Conservation (phyloP, 2,329 filamentous ascomycete genomes). For the Beauveria australis region DNA sequence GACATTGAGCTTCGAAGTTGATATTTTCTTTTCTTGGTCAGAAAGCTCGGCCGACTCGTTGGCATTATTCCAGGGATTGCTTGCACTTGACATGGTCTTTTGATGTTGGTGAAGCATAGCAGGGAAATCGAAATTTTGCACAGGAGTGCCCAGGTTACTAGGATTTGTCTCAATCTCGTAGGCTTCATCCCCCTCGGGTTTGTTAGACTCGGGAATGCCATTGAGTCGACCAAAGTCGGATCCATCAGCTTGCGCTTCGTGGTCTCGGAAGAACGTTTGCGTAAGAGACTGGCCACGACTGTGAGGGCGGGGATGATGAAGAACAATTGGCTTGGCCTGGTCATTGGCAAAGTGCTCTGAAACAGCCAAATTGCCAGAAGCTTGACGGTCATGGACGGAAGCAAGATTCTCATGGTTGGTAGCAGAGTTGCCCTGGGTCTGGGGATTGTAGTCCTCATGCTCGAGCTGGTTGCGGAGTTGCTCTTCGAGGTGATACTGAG, state of each 20-base stretch:
- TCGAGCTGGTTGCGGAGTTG: conserved; percentile 71
- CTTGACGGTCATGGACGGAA: conserved; percentile 32
- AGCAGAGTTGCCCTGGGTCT: conserved; percentile 31
- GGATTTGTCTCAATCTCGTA: conserved; percentile 68
- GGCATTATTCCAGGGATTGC: conserved; percentile 51
- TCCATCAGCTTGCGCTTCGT: conserved; percentile 35
- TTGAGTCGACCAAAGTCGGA: conserved; percentile 32
- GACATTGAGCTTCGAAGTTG: conserved; percentile 75
- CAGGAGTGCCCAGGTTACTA: conserved; percentile 60
- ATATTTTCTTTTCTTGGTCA: conserved; percentile 45
- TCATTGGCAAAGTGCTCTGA: conserved; percentile 46
- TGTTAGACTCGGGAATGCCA: conserved; percentile 30
- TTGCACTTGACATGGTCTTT: conserved; percentile 45
- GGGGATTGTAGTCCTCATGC: conserved; percentile 67
- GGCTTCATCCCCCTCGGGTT: conserved; percentile 39
- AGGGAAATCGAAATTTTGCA: conserved; percentile 40
- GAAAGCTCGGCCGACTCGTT: conserved; percentile 36
- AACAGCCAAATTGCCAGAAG: conserved; percentile 40
- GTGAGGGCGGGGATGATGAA: conserved; percentile 68
- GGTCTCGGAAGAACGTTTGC: conserved; percentile 55
- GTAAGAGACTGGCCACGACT: conserved; percentile 64
- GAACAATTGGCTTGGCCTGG: conserved; percentile 44
- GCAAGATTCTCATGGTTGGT: conserved; percentile 19
- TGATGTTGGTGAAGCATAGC: conserved; percentile 40
- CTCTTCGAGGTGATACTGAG: conserved; percentile 77